These are phyloP conservation scores for Ambrosiella beaveri DNA, from an alignment of 2,329 filamentous ascomycete species.

Conservation along the genomic window DNA sequence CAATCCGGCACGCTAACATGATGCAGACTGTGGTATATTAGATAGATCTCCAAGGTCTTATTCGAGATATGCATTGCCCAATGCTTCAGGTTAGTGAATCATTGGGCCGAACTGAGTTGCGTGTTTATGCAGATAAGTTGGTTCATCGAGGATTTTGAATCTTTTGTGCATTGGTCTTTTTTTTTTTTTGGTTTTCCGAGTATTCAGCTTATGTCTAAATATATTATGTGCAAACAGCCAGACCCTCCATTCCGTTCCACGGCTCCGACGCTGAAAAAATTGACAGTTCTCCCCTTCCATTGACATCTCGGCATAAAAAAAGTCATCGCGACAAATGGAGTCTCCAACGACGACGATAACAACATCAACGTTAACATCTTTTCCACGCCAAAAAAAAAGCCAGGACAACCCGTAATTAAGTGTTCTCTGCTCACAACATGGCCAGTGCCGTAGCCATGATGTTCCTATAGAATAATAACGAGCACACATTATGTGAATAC, in stretches of 20 bases:
- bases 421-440: background rate
- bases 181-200: background rate
- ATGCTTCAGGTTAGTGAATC: background rate
- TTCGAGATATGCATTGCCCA: background rate
- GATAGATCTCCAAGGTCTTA: background rate
- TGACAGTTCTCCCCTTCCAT: no score
- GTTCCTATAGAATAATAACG: background rate
- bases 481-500: background rate
- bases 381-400: background rate
- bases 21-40: background rate
- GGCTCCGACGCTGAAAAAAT: no score
- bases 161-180: background rate
- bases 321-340: no score
- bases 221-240: no score
- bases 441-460: background rate
- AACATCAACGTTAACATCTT: background rate
- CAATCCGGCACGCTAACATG: background rate
- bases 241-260: no score
- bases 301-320: no score
- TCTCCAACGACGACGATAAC: no score
- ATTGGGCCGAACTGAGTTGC: background rate
- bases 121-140: background rate
- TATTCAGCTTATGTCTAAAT: no score
- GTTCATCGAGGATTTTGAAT: background rate
- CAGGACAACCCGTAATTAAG: background rate